phyloP scores from a whole-genome alignment of 192 early-diverging fungal species.

The Mortierella hygrophila region DNA sequence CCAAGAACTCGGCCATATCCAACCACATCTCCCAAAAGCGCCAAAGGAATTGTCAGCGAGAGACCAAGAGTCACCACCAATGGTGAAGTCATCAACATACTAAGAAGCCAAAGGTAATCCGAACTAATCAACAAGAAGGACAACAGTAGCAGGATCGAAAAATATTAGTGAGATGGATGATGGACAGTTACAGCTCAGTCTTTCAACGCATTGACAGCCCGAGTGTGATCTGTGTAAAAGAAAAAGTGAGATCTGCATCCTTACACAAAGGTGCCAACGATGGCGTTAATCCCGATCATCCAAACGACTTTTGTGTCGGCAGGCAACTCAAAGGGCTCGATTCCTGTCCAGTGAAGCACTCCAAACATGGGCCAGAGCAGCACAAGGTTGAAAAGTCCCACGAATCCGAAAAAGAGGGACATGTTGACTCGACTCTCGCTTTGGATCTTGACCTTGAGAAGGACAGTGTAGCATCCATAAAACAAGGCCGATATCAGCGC shows the following conservation, averaged over 20 bases:
- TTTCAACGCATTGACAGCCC: background rate
- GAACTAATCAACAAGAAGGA: constrained; percentile 58
- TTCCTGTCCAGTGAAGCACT: constrained; percentile 67
- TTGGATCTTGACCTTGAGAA: constrained; percentile 75
- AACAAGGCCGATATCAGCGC: constrained; percentile 78
- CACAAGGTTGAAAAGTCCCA: constrained; percentile 78
- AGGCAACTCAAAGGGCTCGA: constrained; percentile 79
- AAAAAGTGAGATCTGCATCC: background rate
- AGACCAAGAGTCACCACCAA: constrained; percentile 84
- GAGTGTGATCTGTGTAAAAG: background rate
- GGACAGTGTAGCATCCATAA: constrained; percentile 79
- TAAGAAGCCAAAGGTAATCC: constrained; percentile 83
- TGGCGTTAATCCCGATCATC: constrained; percentile 78
- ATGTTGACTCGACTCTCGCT: constrained; percentile 77
- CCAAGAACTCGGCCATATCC: constrained; percentile 70
- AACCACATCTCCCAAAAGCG: constrained; percentile 72
- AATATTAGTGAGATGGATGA: background rate
- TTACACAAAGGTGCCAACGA: constrained; percentile 84
- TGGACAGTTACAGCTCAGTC: too few relatives aligned
- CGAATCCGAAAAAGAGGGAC: constrained; percentile 84
- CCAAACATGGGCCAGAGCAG: constrained; percentile 77
- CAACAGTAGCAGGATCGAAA: background rate
- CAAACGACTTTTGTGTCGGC: constrained; percentile 62
- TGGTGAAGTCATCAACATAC: constrained; percentile 87
- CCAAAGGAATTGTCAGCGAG: constrained; percentile 71